Percentiles rank a stretch among this genome's conserved stretches.
These are phyloP conservation scores for Apophysomyces elegans DNA, from an alignment of 371 early-diverging fungal genomes.

Conservation along the genomic window DNA sequence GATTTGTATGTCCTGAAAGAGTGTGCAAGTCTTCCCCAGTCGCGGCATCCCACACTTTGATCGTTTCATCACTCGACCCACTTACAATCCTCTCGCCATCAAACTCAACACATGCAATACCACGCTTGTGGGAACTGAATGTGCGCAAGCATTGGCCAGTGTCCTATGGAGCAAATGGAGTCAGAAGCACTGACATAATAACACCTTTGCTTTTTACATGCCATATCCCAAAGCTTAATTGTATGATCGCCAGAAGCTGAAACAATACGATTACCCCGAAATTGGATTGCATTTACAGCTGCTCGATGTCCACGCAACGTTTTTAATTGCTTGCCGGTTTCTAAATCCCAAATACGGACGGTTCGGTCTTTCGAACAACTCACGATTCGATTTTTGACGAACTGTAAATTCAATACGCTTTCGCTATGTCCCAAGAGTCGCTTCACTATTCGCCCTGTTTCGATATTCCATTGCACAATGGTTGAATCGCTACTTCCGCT, in stretches of 20 bases:
- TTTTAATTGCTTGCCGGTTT: slow-evolving; percentile 52
- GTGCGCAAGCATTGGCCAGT: slow-evolving; percentile 62
- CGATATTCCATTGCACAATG: slow-evolving; percentile 78
- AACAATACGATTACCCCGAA: slow-evolving; percentile 61
- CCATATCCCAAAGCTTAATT: slow-evolving; percentile 69
- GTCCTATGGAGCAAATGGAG: slow-evolving; percentile 38
- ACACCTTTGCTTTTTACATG: slow-evolving; percentile 19
- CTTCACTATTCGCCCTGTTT: slow-evolving; percentile 67
- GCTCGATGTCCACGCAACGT: slow-evolving; percentile 61
- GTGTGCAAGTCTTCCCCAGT: slow-evolving; percentile 71
- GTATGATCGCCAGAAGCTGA: slow-evolving; percentile 83
- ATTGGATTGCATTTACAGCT: slow-evolving; percentile 81
- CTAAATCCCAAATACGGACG: slow-evolving; percentile 78
- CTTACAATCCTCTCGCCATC: slow-evolving; percentile 76
- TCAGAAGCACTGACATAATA: slow-evolving; percentile 55
- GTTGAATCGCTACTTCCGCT: slow-evolving; percentile 85
- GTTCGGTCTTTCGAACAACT: slow-evolving; percentile 90
- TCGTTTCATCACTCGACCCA: slow-evolving; percentile 82
- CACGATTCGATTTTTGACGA: slow-evolving; percentile 67
- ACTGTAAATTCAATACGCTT: slow-evolving; percentile 73
- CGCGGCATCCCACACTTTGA: slow-evolving; percentile 83
- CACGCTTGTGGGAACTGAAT: slow-evolving; percentile 63
- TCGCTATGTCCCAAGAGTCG: slow-evolving; percentile 65
- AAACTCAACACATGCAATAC: slow-evolving; percentile 86
- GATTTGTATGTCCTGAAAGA: slow-evolving; percentile 74